Evolutionary conservation across 495 filamentous ascomycete species (phyloP), one percentile per base, ranked within the genome.

Genomic region (Bathelium albidoporum): DNA sequence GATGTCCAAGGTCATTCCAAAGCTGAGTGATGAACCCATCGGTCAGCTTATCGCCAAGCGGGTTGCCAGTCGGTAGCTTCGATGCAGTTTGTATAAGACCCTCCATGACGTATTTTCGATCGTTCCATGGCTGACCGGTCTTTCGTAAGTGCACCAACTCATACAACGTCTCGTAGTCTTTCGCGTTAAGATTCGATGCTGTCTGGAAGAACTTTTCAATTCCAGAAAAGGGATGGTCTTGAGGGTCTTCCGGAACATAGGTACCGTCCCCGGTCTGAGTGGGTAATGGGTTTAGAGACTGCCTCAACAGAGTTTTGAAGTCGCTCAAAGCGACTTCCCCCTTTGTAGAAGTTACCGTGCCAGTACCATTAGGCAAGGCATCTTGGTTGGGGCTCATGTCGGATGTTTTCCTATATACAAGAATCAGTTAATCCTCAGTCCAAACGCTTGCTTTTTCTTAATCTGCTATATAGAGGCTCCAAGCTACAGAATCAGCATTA

Each of bases 1-100:
- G 87, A 69, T 89, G 87, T 64, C 87, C 75, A 41, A 90, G 73
- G 59, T 86, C 87, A 64, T 81, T 78, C 87, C 87, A 90, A 7
- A 90, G 75, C 28, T 81, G 75, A 34, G 79, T 80, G 41, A 90
- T 76, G 64, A 90, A 83, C 10, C 74, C 71, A 66, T 83, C 78
- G 36, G 84, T 89, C 44, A 89, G 66, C 5, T 77, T 73, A 32
- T 71, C 77, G 18, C 81, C 74, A 45, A 77, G 73, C 79, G 2
- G 87, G 73, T 61, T 74, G 71, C 55, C 76, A 63, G 61, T 78
- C 75, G 49, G 49, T 28, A 64, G 77, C 71, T 73, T 75, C 59
- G 62, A 59, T 60, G 67, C 59, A 59, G 59, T 58, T 31, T 67
- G 66, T 22, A 85, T 78, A 44, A 84, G 66, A 29, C 75, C 72